A percentile compares a stretch with the other conserved stretches of the same genome.
phyloP scores from a whole-genome alignment of 495 filamentous ascomycete species.

The Lophiotrema nucula region DNA sequence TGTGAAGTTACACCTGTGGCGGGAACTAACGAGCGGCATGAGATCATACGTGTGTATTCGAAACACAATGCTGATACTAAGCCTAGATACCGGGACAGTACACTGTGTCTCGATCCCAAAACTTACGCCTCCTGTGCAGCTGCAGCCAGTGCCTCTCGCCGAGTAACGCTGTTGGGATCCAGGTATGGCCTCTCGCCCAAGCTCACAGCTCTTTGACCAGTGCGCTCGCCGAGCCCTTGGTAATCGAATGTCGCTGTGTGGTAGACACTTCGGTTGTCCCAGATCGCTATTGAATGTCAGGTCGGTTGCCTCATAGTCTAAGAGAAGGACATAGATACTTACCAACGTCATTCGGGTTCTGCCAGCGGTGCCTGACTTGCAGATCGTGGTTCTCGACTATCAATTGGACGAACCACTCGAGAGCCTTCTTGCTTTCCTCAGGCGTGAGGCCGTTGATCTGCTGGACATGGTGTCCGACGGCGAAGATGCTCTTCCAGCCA shows the following conservation, averaged over 20 bases:
- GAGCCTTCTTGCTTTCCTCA: constrained; percentile 61
- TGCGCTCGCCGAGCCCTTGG: constrained; percentile 53
- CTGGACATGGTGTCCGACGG: constrained; percentile 60
- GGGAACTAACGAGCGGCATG: no score
- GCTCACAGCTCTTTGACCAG: constrained; percentile 62
- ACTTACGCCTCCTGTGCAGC: no score
- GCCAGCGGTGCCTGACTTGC: constrained; percentile 66
- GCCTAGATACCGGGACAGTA: no score
- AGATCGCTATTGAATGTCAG: constrained; percentile 58
- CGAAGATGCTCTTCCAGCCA: constrained; percentile 74
- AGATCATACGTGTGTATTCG: no score
- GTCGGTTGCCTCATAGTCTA: neutral
- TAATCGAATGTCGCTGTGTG: constrained; percentile 74
- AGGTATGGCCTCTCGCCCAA: constrained; percentile 71
- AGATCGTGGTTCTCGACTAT: constrained; percentile 77
- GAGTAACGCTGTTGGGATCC: constrained; percentile 43
- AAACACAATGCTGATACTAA: no score
- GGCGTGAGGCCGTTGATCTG: constrained; percentile 65
- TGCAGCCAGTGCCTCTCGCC: constrained; percentile 23
- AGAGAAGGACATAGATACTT: constrained; percentile 1
- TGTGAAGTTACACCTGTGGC: no score
- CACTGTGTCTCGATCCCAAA: no score
- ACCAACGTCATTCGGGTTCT: constrained; percentile 41
- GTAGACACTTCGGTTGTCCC: constrained; percentile 73
- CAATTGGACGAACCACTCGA: constrained; percentile 62